Evolutionary conservation across 2,329 filamentous ascomycete species (phyloP), one percentile per base, ranked within the genome.

Genomic region (Thielaviopsis euricoi): DNA sequence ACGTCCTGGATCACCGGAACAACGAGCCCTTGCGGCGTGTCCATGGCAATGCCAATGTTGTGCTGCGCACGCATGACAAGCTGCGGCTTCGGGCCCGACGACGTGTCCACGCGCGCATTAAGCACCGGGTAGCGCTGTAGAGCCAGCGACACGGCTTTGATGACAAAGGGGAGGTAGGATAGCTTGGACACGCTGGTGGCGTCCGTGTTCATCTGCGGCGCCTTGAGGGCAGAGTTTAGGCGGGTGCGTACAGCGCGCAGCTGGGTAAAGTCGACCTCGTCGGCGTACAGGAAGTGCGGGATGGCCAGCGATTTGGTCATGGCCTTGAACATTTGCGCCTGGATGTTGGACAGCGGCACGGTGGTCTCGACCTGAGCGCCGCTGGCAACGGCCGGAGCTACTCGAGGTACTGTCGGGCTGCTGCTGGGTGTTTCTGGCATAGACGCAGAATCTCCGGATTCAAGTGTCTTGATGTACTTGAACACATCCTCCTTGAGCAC

Each of bases 1-100:
- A 95, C 89, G 67, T 94, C 83, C 67, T 85, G 88, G 68, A 98
- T 81, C 52, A 97, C 93, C 1, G 93, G 93, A 3, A 98, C 93
- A 9, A 98, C 73, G 0, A 98, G 81, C 2, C 93, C 93, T 6
- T 77, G 76, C 0, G 91, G 89, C 0, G 91, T 95, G 70, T 98
- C 93, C 79, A 98, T 93, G 59, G 93, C 93, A 37, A 98, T 78
- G 61, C 93, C 93, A 61, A 98, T 91, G 71, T 98, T 95, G 76
- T 98, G 93, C 66, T 87, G 83, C 56, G 81, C 80, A 58, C 90
- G 86, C 74, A 88, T 81, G 58, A 90, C 74, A 3, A 98, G 76
- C 37, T 79, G 78, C 0, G 91, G 89, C 66, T 87, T 91, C 57
- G 74, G 73, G 7, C 76, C 73, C 60, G 70, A 67, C 19, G 71